Evolutionary conservation across 306 rosid species (phyloP).

Genomic region (Prunus dulcis): DNA sequence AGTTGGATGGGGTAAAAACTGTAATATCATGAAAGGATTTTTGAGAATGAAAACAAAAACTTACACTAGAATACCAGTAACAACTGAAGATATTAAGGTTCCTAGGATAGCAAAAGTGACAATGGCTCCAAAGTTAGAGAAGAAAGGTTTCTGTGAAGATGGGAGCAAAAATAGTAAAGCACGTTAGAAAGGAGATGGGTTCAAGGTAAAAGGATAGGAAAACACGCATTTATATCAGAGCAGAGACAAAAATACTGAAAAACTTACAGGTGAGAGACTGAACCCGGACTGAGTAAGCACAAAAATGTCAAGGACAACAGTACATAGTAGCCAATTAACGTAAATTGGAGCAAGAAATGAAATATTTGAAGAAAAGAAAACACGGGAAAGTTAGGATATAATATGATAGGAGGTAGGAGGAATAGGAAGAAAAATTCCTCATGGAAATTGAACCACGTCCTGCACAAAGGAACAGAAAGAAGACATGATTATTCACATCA

Average conservation of each 20-base stretch:
- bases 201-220: background rate
- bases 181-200: background rate
- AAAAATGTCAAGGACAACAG: conserved; percentile 57
- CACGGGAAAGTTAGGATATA: conserved; percentile 57
- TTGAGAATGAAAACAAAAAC: conserved; percentile 19
- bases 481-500: conserved; percentile 1
- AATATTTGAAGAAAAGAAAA: background rate
- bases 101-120: conserved; percentile 92
- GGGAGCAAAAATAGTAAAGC: conserved; percentile 17
- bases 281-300: conserved; percentile 93
- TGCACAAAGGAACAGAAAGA: conserved; percentile 31
- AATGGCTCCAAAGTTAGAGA: conserved; percentile 98
- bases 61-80: conserved; percentile 90
- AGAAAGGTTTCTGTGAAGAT: conserved; percentile 79
- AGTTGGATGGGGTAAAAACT: conserved; percentile 7
- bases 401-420: conserved; percentile 96
- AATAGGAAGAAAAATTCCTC: conserved; percentile 97
- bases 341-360: background rate
- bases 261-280: conserved; percentile 94
- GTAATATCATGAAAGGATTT: conserved; percentile 8
- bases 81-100: conserved; percentile 81
- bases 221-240: background rate
- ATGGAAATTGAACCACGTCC: conserved; percentile 98
- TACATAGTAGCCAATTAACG: conserved; percentile 1
- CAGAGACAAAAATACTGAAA: background rate